Conservation (phyloP, 257 asterid genomes). For the Echium plantagineum region DNA sequence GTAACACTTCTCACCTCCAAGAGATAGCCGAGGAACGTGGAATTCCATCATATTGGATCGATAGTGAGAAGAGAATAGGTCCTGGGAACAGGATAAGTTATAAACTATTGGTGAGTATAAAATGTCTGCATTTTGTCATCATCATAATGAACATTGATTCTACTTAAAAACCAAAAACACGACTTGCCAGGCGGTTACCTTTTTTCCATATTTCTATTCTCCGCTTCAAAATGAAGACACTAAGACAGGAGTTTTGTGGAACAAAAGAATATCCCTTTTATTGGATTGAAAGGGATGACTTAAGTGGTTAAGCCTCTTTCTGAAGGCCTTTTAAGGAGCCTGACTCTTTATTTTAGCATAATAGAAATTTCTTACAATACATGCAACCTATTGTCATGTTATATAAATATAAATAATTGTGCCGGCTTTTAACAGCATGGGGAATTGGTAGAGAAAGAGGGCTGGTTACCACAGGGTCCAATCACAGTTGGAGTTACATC, state of each 20-base stretch:
- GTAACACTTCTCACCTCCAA: constrained; percentile 96
- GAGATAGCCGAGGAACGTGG: constrained; percentile 89
- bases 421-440: constrained; percentile 53
- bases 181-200: too few species aligned
- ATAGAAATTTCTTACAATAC: too few species aligned
- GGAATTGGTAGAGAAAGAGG: constrained; percentile 82
- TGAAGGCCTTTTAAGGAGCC: too few species aligned
- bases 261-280: too few species aligned
- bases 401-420: not conserved
- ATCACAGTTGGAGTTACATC: constrained; percentile 41
- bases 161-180: too few species aligned
- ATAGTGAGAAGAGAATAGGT: constrained; percentile 73
- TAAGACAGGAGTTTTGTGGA: too few species aligned
- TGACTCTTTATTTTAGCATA: too few species aligned
- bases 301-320: too few species aligned
- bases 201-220: too few species aligned
- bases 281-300: too few species aligned
- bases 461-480: not conserved
- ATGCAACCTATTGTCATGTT: not conserved
- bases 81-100: constrained; percentile 79
- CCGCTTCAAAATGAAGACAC: too few species aligned
- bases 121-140: not conserved
- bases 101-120: constrained; percentile 62
- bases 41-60: constrained; percentile 95
- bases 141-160: too few species aligned